Evolutionary conservation across 2,329 filamentous ascomycete genomes (phyloP).

Genomic region (Cladosporium colombiae): DNA sequence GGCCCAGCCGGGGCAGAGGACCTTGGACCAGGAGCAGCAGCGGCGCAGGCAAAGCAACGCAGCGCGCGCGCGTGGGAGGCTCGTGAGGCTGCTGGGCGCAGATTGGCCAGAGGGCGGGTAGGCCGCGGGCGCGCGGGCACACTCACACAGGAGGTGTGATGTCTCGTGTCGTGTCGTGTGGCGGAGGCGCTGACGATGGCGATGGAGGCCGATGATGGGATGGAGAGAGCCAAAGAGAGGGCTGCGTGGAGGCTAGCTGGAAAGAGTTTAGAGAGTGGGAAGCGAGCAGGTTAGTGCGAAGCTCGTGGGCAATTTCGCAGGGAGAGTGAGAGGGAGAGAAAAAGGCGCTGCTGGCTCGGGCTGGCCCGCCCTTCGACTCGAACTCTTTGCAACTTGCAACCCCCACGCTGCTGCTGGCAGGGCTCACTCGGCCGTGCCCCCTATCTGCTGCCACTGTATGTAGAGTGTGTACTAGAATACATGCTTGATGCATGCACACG

Average conservation of each 20-base stretch:
- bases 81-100: background rate
- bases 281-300: conserved; percentile 2
- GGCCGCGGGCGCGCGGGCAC: background rate
- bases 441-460: background rate
- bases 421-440: conserved; percentile 4
- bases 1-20: conserved; percentile 9
- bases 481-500: background rate
- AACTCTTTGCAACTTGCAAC: background rate
- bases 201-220: background rate
- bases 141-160: background rate
- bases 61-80: conserved; percentile 1
- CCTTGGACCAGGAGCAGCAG: background rate
- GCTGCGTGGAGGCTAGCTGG: conserved; percentile 6
- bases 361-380: background rate
- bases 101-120: background rate
- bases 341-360: background rate
- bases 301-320: background rate
- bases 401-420: conserved; percentile 1
- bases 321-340: background rate
- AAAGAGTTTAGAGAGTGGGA: conserved; percentile 8
- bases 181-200: conserved; percentile 7
- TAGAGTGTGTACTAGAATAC: background rate
- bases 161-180: conserved; percentile 1
- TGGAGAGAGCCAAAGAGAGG: conserved; percentile 3
- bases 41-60: conserved; percentile 4